Base-by-base conservation (phyloP, 306 rosid genomes). In the Delonix regia region DNA sequence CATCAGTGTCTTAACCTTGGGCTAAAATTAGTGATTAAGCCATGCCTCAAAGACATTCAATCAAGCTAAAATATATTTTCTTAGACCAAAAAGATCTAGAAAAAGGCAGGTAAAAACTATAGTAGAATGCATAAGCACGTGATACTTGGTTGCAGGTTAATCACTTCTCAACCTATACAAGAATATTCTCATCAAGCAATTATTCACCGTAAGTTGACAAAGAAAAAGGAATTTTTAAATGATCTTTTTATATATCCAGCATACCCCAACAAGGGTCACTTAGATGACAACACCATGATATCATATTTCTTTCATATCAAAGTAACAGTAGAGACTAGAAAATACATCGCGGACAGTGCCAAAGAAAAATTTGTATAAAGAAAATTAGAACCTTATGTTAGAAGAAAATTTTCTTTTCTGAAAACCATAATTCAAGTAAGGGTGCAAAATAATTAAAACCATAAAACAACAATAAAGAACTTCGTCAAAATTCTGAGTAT, bases 1-100 rank as follows among this genome's bases (percentile, higher is more conserved):
- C 53, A 9, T 69, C 70, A 67, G 34, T 38, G 25, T 48, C 34
- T 72, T 74, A 78, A 72, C 73, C 14, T 73, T 63, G 19, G 34
- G n/a, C 9, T 57, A 25, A 5, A 8, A 10, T 22, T 18, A 57
- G 9, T 14, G 36, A 57, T 12, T 79, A 57, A 42, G 2, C 71
- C 38, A 78, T 38, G 68, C 27, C 27, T 4, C 24, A 25, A 48
- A 51, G 24, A 16, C 33, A 57, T 11, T 24, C 16, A 5, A 5
- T 57, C 36, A 25, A 30, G 15, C 18, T 57, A 24, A 12, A 55
- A 1, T 9, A 8, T 7, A 8, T 55, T 21, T 9, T n/a, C n/a
- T n/a, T n/a, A n/a, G n/a, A n/a, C n/a, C n/a, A 9, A 21, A 21
- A 22, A 55, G 22, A 9, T 28, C 10, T 21, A 55, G 16, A 11